Base-by-base conservation (phyloP, 768 basidiomycete species). In the Lactifluus pinguis region DNA sequence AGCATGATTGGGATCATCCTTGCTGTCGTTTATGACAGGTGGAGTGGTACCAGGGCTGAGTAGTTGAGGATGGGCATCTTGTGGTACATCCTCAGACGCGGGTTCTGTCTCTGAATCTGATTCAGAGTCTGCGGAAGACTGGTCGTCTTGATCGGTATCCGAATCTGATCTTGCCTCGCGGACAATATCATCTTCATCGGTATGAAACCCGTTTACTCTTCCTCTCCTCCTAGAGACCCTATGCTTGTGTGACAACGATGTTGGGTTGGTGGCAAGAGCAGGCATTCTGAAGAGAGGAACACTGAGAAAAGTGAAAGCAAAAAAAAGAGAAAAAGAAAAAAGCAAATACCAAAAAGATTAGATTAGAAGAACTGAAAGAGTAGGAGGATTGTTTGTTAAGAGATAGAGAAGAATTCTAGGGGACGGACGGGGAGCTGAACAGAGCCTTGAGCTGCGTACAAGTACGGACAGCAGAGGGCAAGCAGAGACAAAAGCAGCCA, bases 101-200 rank as follows among this genome's bases (percentile, higher is more conserved):
- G 84, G 83, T 71, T 86, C 85, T 42, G 83, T 82, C 70, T 87
- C 86, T 30, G 86, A 86, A 70, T 88, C 87, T 39, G 83, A 83
- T 44, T 75, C 80, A 39, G 81, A 83, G 64, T 78, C 80, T 61
- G 76, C 65, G 34, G 83, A 84, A 55, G 86, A 86, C 48, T 74
- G 74, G 49, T 53, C 64, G 67, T 83, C 80, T 61, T 81, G 82
- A 49, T 83, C 84, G 7, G 76, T 74, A 59, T 87, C 87, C 10
- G 87, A 85, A 72, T 89, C 87, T 21, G 87, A 83, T 65, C 76
- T 81, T 6, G 76, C 77, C 72, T 87, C 88, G 61, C 89, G 79
- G 74, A 81, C 81, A 55, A 91, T 77, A 71, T 90, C 89, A 71
- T 90, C 89, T 32, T 90, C 89, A 67, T 91, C 89, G 64, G 87